These are phyloP conservation scores for Dactylellina leptospora DNA, from an alignment of 2,329 filamentous ascomycete genomes.

Conservation along the genomic window DNA sequence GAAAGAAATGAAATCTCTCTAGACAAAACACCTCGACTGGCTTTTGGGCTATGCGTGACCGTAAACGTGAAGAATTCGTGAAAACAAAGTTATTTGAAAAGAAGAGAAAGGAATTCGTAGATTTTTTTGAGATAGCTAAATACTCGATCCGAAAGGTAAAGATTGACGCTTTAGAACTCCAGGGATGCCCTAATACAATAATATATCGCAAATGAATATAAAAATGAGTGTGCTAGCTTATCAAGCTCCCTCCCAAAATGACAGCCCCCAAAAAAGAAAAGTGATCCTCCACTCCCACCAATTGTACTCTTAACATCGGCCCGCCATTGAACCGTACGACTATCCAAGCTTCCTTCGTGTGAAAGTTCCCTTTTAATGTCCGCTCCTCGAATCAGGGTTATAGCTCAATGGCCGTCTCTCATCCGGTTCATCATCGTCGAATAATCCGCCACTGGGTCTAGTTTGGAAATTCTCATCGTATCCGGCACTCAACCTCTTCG, in stretches of 20 bases:
- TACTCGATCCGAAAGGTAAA: slow-evolving; percentile 21
- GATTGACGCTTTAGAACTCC: slow-evolving; percentile 49
- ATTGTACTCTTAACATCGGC: background rate
- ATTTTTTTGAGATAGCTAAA: slow-evolving; percentile 2
- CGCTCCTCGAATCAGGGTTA: slow-evolving; percentile 47
- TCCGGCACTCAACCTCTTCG: slow-evolving; percentile 42
- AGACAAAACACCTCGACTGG: background rate
- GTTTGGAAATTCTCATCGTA: slow-evolving; percentile 50
- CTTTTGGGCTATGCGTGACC: background rate
- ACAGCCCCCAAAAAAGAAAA: background rate
- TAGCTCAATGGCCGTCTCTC: slow-evolving; percentile 42
- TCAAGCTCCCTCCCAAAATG: slow-evolving; percentile 4
- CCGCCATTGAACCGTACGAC: too few species aligned
- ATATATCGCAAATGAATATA: slow-evolving; percentile 17
- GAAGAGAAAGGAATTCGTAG: background rate
- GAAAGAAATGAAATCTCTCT: slow-evolving; percentile 51
- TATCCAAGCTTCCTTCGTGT: background rate
- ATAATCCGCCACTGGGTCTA: slow-evolving; percentile 39
- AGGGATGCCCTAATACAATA: slow-evolving; percentile 30
- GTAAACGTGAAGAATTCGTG: background rate
- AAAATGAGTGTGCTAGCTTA: slow-evolving; percentile 11
- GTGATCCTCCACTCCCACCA: background rate
- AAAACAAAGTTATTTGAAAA: background rate
- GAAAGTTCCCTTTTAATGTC: slow-evolving; percentile 26
- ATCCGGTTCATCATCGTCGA: slow-evolving; percentile 41